Evolutionary conservation across 495 filamentous ascomycete genomes (phyloP), one percentile per base, ranked within the genome.

Genomic region (Daldinia grandis): DNA sequence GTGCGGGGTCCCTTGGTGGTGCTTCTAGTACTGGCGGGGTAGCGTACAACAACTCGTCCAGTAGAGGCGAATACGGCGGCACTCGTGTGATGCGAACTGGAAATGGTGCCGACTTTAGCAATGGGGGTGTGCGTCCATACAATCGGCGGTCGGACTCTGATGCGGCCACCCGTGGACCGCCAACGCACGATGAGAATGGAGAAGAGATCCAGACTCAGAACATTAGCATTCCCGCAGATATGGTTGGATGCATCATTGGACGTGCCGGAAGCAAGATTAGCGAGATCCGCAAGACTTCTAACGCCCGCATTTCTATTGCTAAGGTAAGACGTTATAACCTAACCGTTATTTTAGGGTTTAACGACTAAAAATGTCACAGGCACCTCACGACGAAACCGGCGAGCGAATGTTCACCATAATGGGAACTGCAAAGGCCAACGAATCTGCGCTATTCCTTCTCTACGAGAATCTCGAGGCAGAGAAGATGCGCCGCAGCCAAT

Each of bases 341-440:
- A 40, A 25, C 51, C 6, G 6, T 24, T 1, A 51, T n/a, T 8
- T 60, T 14, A 15, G 17, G 28, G 24, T 0, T 40, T 31, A 10
- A 19, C 24, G 21, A 54, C 69, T 77, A 27, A 77, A 14, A 58
- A 10, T 38, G 12, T 27, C n/a, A 56, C n/a, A 84, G 82, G 92
- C 93, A 24, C 93, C 96, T 33, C 95, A 99, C 74, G 95, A 98
- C 72, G 96, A 98, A 62, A 94, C 93, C 51, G 95, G 95, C 58
- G 95, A 99, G 87, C 89, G 95, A 75, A 98, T 99, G 95, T 99
- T 98, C 84, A 98, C 95, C 68, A 98, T 99, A 78, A 97, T 96
- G 87, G 95, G 95, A 65, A 96, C 92, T 62, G 89, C 90, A 25
- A 87, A 87, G 80, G 92, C 92, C 67, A 98, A 98, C 75, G 95